Conservation (phyloP, 179 eudicot species). For the Beta macrorhiza region DNA sequence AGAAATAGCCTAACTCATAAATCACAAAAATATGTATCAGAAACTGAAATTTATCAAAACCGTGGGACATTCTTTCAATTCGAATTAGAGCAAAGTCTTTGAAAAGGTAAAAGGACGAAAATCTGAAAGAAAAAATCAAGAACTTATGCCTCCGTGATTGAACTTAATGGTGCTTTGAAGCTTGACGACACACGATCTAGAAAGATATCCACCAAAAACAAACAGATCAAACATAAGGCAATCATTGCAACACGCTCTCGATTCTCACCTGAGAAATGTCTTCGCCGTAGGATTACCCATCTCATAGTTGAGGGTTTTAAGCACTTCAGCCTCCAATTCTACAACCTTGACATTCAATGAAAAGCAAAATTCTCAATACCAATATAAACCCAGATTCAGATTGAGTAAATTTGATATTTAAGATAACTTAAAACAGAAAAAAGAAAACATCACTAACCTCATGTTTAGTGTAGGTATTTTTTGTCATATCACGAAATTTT, state of each 20-base stretch:
- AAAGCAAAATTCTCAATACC: slow-evolving; percentile 6
- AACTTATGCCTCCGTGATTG: no score
- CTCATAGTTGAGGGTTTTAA: slow-evolving; percentile 39
- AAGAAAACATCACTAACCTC: slow-evolving; percentile 25
- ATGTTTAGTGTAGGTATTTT: slow-evolving; percentile 41
- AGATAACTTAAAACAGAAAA: no score
- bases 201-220: not conserved
- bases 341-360: slow-evolving; percentile 31
- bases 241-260: not conserved
- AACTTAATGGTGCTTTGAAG: no score
- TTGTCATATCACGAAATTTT: slow-evolving; percentile 44
- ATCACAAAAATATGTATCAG: no score
- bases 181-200: not conserved
- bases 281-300: slow-evolving; percentile 46
- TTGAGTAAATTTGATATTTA: not conserved
- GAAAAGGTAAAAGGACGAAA: no score
- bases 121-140: no score
- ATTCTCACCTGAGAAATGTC: slow-evolving; percentile 40
- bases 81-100: no score
- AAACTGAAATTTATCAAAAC: no score
- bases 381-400: not conserved
- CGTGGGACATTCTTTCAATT: no score
- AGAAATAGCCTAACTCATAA: no score
- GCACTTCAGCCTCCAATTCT: slow-evolving; percentile 50
- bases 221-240: not conserved